These are phyloP conservation scores for Saccharomyces hybrid DNA, from an alignment of 1,139 yeast species.

Conservation along the genomic window DNA sequence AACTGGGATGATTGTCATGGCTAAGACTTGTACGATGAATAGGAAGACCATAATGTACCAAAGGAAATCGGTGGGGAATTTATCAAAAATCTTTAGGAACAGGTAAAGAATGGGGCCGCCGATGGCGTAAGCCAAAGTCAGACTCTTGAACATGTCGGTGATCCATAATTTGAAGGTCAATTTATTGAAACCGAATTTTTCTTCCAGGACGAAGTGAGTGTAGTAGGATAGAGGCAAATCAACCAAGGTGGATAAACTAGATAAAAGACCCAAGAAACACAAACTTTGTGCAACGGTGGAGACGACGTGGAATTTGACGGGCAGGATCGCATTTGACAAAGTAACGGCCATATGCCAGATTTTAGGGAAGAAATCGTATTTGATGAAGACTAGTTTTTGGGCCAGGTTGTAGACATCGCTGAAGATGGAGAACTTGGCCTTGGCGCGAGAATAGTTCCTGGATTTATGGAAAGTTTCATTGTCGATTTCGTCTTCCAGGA, in stretches of 20 bases:
- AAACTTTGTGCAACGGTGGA: slow-evolving; percentile 63
- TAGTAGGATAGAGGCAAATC: slow-evolving; percentile 67
- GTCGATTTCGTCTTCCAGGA: slow-evolving; percentile 57
- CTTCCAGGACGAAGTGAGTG: slow-evolving; percentile 80
- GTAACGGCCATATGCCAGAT: slow-evolving; percentile 44
- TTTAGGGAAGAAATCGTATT: slow-evolving; percentile 58
- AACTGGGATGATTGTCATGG: slow-evolving; percentile 69
- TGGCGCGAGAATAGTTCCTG: slow-evolving; percentile 76
- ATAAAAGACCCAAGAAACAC: slow-evolving; percentile 48
- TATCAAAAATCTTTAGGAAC: slow-evolving; percentile 71
- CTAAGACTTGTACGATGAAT: slow-evolving; percentile 60
- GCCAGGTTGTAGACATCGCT: slow-evolving; percentile 44
- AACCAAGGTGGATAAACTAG: slow-evolving; percentile 42
- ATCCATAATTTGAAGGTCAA: slow-evolving; percentile 65
- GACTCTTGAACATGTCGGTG: slow-evolving; percentile 58
- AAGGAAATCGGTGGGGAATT: slow-evolving; percentile 73
- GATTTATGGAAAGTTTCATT: slow-evolving; percentile 70
- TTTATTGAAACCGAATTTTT: slow-evolving; percentile 87
- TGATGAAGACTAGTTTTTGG: slow-evolving; percentile 51
- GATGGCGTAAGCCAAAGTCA: slow-evolving; percentile 45
- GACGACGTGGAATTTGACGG: slow-evolving; percentile 31
- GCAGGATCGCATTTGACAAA: slow-evolving; percentile 39
- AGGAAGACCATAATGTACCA: slow-evolving; percentile 69
- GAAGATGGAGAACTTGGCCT: slow-evolving; percentile 60
- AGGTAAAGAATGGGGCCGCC: slow-evolving; percentile 70